These are phyloP conservation scores for Clonostachys sp. DNA, from an alignment of 2,329 filamentous ascomycete species.

Conservation along the genomic window DNA sequence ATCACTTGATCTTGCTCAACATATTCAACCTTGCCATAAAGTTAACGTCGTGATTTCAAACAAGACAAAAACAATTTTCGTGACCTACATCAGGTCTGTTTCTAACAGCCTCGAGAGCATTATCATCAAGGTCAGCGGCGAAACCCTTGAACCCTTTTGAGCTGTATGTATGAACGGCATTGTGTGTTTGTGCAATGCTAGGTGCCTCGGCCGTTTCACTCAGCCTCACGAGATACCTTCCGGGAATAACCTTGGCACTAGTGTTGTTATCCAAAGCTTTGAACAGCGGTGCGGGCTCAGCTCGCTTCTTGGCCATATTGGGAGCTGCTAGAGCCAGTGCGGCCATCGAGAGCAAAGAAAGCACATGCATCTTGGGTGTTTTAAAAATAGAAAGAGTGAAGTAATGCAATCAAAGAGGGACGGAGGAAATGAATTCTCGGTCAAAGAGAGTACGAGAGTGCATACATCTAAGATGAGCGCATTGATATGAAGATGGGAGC, in stretches of 20 bases:
- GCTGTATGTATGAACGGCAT: conserved; percentile 9
- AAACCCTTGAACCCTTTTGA: conserved; percentile 12
- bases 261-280: no score
- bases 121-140: conserved; percentile 7
- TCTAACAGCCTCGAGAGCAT: conserved; percentile 9
- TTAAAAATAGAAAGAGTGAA: no score
- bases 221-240: not conserved
- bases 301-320: no score
- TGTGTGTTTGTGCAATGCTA: conserved; percentile 5
- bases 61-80: not conserved
- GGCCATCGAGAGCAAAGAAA: no score
- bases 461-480: no score
- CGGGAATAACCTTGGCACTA: not conserved
- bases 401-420: no score
- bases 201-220: not conserved
- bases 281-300: no score
- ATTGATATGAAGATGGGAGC: no score
- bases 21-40: conserved; percentile 14
- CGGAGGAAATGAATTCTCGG: no score
- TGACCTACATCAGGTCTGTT: conserved; percentile 9
- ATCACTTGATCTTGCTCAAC: conserved; percentile 23
- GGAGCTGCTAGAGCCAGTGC: no score
- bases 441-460: no score
- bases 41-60: not conserved
- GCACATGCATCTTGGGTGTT: no score